Conservation (phyloP, 2,329 filamentous ascomycete species). For the Ilyonectria sp. region DNA sequence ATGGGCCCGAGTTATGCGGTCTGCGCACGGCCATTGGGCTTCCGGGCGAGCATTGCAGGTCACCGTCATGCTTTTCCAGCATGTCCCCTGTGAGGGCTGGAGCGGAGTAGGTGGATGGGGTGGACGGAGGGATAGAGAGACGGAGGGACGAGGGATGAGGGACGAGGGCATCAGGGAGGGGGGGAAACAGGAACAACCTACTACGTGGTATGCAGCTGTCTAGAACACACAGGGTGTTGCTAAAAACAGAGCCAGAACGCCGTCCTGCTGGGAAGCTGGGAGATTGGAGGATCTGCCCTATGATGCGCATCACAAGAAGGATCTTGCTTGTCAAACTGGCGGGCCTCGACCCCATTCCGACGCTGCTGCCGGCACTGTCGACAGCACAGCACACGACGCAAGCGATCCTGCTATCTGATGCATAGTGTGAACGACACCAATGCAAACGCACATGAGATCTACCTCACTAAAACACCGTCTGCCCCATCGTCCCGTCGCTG, state of each 20-base stretch:
- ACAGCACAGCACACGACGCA: conserved; percentile 10
- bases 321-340: conserved; percentile 34
- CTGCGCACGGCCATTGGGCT: conserved; percentile 26
- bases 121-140: conserved; percentile 11
- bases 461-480: conserved; percentile 11
- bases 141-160: conserved; percentile 16
- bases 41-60: conserved; percentile 22
- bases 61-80: conserved; percentile 27
- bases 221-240: conserved; percentile 33
- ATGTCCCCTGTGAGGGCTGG: conserved; percentile 26
- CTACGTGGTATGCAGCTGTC: conserved; percentile 10
- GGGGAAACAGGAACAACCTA: background rate
- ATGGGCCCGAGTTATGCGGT: conserved; percentile 30
- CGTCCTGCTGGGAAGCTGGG: conserved; percentile 31
- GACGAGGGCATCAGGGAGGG: conserved; percentile 15
- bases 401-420: conserved; percentile 10
- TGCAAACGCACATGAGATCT: conserved; percentile 29
- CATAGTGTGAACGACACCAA: conserved; percentile 18
- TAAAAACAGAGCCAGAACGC: conserved; percentile 44
- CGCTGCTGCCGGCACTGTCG: background rate
- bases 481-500: conserved; percentile 2
- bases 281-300: conserved; percentile 46
- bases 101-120: conserved; percentile 7
- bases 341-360: conserved; percentile 9
- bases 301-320: conserved; percentile 33